Evolutionary conservation across 768 basidiomycete species (phyloP), one percentile per base, ranked within the genome.

Genomic region (Leccinellum albellum): DNA sequence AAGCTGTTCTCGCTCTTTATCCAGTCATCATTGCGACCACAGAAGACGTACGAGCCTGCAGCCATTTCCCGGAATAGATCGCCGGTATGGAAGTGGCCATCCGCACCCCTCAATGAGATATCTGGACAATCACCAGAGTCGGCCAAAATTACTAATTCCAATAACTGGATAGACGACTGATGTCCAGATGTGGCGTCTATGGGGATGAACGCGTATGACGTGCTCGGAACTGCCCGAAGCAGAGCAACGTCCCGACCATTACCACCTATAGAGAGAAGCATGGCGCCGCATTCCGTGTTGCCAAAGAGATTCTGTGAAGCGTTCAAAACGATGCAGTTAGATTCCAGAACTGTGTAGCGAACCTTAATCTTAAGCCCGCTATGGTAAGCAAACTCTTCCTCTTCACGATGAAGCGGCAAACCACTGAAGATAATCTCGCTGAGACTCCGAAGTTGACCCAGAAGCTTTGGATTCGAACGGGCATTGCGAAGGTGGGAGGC

Each of bases 11-110:
- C 86, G 37, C 84, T 85, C 74, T 91, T 91, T 70, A 91, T 91
- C 89, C 89, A 90, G 70, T 91, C 89, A 63, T 91, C 89, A 58
- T 89, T 83, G 42, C 89, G 82, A 24, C 89, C 89, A 35, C 85
- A 81, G 59, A 80, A 87, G 47, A 83, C 66, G 66, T 86, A 91
- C 62, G 72, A 74, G 0, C 86, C 87, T 1, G 82, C 76, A 2
- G 74, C 61, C 17, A 78, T 75, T 69, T 88, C 84, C 64, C 82
- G 79, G 76, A 91, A 91, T n/a, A 91, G 74, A 70, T 91, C 89
- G 1, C 89, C 89, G 14, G 89, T 90, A 68, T 89, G 89, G 74
- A 87, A 89, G 65, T 88, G 76, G 6, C 88, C 88, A 66, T 91
- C 87, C 1, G 76, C 60, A 50, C 78, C 67, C 50, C 87, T 79